Evolutionary conservation across 1,284 basidiomycete species (phyloP).

Genomic region (Sporisorium graminicola): DNA sequence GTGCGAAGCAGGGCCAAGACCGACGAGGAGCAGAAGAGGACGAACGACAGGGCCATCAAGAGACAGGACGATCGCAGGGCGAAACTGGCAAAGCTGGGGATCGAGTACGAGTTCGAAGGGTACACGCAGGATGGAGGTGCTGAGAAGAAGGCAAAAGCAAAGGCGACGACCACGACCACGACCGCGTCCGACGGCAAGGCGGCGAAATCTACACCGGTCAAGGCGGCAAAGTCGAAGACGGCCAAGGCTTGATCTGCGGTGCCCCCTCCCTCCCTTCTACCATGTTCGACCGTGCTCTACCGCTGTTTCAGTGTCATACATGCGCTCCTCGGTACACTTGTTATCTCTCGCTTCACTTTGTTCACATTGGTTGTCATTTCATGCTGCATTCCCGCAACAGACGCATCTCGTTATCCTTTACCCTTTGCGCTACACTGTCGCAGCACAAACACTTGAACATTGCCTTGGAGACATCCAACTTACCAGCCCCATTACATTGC

Average conservation of each 20-base stretch:
- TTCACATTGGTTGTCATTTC: not conserved
- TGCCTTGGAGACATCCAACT: not conserved
- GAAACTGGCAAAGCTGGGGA: conserved; percentile 84
- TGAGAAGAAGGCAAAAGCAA: conserved; percentile 11
- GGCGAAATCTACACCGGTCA: conserved; percentile 7
- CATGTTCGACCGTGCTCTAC: no score
- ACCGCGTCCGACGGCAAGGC: not conserved
- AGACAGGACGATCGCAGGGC: conserved; percentile 83
- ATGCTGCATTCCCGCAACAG: not conserved
- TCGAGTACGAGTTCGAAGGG: conserved; percentile 87
- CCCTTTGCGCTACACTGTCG: not conserved
- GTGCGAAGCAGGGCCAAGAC: conserved; percentile 82
- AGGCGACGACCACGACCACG: conserved; percentile 6
- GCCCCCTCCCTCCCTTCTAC: no score
- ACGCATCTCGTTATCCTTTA: not conserved
- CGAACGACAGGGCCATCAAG: conserved; percentile 79
- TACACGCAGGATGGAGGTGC: conserved; percentile 53
- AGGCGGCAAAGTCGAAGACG: conserved; percentile 18
- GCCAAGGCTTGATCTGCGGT: conserved; percentile 15
- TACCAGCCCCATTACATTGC: not conserved
- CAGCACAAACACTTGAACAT: not conserved
- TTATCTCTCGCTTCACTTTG: no score
- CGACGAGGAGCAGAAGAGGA: conserved; percentile 78
- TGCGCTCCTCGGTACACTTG: no score
- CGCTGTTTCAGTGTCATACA: no score